phyloP scores from a whole-genome alignment of 129 eudicot genomes.

The Helianthus tuberosus region DNA sequence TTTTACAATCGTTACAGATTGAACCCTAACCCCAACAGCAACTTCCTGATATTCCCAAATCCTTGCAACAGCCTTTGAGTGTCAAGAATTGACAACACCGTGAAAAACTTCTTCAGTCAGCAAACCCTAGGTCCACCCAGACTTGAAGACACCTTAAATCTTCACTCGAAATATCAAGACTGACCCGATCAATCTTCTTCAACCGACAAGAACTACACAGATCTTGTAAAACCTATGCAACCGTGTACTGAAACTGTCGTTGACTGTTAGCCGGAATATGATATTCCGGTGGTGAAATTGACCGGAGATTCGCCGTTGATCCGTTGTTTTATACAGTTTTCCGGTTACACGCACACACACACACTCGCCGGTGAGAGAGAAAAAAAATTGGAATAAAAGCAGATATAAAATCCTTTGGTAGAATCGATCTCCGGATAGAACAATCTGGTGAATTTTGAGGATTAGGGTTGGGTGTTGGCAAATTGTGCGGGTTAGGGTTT shows the following conservation, averaged over 20 bases:
- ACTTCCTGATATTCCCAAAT: too few relatives aligned
- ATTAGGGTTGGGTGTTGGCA: constrained; percentile 13
- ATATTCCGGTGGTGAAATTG: constrained; percentile 39
- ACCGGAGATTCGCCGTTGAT: constrained; percentile 41
- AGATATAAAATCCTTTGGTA: constrained; percentile 18
- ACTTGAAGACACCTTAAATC: too few relatives aligned
- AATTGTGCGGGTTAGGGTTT: constrained; percentile 14
- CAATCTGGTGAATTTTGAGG: neutral
- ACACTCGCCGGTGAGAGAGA: constrained; percentile 27
- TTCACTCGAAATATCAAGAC: too few relatives aligned
- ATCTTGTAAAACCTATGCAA: neutral
- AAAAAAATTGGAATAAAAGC: neutral
- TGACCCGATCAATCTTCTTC: too few relatives aligned
- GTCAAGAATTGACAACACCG: too few relatives aligned
- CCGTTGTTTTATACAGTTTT: constrained; percentile 15
- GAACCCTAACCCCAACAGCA: too few relatives aligned
- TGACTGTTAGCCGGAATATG: constrained; percentile 24
- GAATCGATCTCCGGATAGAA: constrained; percentile 11
- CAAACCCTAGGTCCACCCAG: too few relatives aligned
- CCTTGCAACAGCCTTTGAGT: too few relatives aligned
- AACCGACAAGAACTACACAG: too few relatives aligned
- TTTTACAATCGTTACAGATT: too few relatives aligned
- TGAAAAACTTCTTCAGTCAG: too few relatives aligned
- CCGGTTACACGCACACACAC: constrained; percentile 20
- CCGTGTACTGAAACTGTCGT: constrained; percentile 18